Conservation (phyloP, 2,329 filamentous ascomycete genomes). For the Pseudocercospora fijiensis region DNA sequence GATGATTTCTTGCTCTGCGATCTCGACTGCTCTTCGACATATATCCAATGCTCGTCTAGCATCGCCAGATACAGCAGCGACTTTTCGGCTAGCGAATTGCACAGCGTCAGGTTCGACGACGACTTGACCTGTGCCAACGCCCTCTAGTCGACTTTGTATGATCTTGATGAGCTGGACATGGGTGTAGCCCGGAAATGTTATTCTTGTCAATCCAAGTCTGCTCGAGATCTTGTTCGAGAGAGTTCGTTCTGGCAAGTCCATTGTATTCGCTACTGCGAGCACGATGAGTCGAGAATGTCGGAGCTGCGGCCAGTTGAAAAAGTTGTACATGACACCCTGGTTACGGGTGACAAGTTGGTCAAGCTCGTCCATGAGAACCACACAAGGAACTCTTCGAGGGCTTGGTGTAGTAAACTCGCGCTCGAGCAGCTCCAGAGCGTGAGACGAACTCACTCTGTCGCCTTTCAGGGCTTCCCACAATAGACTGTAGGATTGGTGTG, state of each 20-base stretch:
- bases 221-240: slow-evolving; percentile 98
- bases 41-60: slow-evolving; percentile 91
- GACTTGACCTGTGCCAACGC: slow-evolving; percentile 77
- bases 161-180: slow-evolving; percentile 97
- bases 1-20: slow-evolving; percentile 72
- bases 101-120: slow-evolving; percentile 91
- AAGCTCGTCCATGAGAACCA: slow-evolving; percentile 97
- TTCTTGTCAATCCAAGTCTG: slow-evolving; percentile 76
- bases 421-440: slow-evolving; percentile 87
- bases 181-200: slow-evolving; percentile 96
- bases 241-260: slow-evolving; percentile 95
- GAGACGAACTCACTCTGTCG: slow-evolving; percentile 85
- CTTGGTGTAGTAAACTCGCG: slow-evolving; percentile 90
- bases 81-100: slow-evolving; percentile 94
- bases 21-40: slow-evolving; percentile 88
- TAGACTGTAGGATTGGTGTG: slow-evolving; percentile 90
- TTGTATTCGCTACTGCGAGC: slow-evolving; percentile 95
- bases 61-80: slow-evolving; percentile 93
- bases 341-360: slow-evolving; percentile 98
- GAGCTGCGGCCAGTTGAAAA: slow-evolving; percentile 97
- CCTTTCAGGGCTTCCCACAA: slow-evolving; percentile 95
- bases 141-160: slow-evolving; percentile 87
- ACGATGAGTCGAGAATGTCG: slow-evolving; percentile 92
- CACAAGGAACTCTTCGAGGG: slow-evolving; percentile 86
- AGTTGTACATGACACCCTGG: slow-evolving; percentile 99